These are phyloP conservation scores for Paxillus rubicundulus DNA, from an alignment of 768 basidiomycete species.

Conservation along the genomic window DNA sequence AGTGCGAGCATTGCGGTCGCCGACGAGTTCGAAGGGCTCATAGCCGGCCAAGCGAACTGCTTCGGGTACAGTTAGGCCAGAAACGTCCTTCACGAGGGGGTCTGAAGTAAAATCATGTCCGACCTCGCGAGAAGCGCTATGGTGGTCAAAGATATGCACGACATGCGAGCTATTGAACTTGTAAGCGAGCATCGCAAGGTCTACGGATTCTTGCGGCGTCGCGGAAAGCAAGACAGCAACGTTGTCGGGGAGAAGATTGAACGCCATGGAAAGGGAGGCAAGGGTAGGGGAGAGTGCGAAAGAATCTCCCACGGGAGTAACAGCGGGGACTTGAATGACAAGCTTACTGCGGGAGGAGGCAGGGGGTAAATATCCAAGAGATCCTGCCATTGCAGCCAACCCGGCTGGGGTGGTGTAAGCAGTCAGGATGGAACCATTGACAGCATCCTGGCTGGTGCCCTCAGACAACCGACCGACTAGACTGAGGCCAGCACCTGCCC, in stretches of 20 bases:
- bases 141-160: constrained; percentile 89
- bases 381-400: constrained; percentile 77
- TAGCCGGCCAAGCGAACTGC: constrained; percentile 61
- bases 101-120: constrained; percentile 50
- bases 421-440: constrained; percentile 59
- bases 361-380: constrained; percentile 68
- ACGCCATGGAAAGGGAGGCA: constrained; percentile 57
- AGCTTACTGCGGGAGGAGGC: constrained; percentile 64
- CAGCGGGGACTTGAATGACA: constrained; percentile 80
- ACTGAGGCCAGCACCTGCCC: constrained; percentile 79
- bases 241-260: constrained; percentile 60
- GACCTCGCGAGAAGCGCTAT: constrained; percentile 73
- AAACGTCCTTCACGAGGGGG: constrained; percentile 30
- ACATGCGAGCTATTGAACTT: constrained; percentile 63
- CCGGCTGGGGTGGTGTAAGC: constrained; percentile 85
- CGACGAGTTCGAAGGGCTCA: constrained; percentile 72
- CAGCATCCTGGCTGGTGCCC: constrained; percentile 68
- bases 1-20: constrained; percentile 58
- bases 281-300: constrained; percentile 79
- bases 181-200: constrained; percentile 78
- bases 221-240: constrained; percentile 79
- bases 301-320: constrained; percentile 59
- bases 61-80: constrained; percentile 39
- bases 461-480: constrained; percentile 79
- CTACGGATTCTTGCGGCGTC: constrained; percentile 77